Base-by-base conservation (phyloP, 2,329 filamentous ascomycete species). In the Apiospora arundinis region DNA sequence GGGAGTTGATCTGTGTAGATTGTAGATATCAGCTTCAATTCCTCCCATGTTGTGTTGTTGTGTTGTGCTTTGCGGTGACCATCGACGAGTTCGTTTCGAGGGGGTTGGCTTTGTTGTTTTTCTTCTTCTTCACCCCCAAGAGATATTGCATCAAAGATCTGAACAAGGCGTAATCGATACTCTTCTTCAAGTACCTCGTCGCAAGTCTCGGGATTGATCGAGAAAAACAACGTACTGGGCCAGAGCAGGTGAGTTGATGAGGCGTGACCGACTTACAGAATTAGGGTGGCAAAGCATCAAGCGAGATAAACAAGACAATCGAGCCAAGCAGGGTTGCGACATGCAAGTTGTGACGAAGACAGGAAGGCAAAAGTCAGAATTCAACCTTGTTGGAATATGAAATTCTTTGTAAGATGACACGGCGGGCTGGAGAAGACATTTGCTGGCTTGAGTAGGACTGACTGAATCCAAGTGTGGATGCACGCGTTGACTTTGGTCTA, bases 351-450 rank as follows among this genome's bases (percentile, higher is more conserved):
- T 63, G 56, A 40, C 28, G 32, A n/a, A n/a, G 21, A 40, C 56
- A 63, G 56, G 14, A 40, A 63, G 56, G 18, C 28, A 63, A 40
- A 40, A 63, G 56, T 37, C 52, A 40, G 28, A n/a, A 37, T 21
- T 63, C 56, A 63, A 40, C 8, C 56, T 40, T 63, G 56, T 37
- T 63, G 56, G 18, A 63, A 63, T 63, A 63, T 21, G 56, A 63
- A 40, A 40, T 40, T 63, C 32, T 63, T 37, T 63, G 56, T 37
- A 63, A 40, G 56, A 40, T 63, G 56, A 63, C 28, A 63, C 28
- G 56, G 18, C 56, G 18, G 56, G 16, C 32, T 40, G 18, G 56
- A 63, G 56, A n/a, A 63, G 56, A 40, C 56, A 40, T 60, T 60
- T 60, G 52, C 52, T 60, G 28, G 28, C 7, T 32, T 21, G 52